These are phyloP conservation scores for Talaromyces sp. DNA, from an alignment of 2,329 filamentous ascomycete species.

Conservation along the genomic window DNA sequence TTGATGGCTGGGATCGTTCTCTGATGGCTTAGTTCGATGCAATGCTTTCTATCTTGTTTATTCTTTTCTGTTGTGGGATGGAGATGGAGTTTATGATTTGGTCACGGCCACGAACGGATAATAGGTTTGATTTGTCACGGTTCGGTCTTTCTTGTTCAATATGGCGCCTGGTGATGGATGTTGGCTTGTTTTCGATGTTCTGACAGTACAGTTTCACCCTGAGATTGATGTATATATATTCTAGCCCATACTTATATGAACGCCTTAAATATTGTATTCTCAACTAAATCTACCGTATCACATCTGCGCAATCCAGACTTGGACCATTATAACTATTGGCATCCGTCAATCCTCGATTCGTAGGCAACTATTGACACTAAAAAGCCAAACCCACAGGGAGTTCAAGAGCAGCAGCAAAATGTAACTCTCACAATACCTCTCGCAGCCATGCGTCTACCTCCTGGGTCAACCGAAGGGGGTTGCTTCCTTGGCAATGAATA, in stretches of 20 bases:
- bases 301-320: too few species aligned
- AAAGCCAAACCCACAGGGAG: not conserved
- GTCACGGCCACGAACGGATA: not conserved
- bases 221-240: conserved; percentile 1
- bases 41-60: not conserved
- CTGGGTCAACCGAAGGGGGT: not conserved
- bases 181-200: not conserved
- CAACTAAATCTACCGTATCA: too few species aligned
- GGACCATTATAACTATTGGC: too few species aligned
- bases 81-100: not conserved
- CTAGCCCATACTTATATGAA: not conserved
- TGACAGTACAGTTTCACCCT: not conserved
- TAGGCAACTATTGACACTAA: not conserved
- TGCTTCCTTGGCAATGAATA: not conserved
- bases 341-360: not conserved
- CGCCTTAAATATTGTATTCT: not conserved
- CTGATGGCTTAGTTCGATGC: conserved; percentile 18
- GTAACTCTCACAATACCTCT: not conserved
- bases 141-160: not conserved
- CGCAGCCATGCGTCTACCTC: not conserved
- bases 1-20: conserved; percentile 34
- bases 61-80: not conserved
- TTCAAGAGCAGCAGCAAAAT: not conserved
- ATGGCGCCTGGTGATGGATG: not conserved
- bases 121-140: not conserved